Conservation (phyloP, 2,329 filamentous ascomycete species). For the Fusarium keratoplasticum region DNA sequence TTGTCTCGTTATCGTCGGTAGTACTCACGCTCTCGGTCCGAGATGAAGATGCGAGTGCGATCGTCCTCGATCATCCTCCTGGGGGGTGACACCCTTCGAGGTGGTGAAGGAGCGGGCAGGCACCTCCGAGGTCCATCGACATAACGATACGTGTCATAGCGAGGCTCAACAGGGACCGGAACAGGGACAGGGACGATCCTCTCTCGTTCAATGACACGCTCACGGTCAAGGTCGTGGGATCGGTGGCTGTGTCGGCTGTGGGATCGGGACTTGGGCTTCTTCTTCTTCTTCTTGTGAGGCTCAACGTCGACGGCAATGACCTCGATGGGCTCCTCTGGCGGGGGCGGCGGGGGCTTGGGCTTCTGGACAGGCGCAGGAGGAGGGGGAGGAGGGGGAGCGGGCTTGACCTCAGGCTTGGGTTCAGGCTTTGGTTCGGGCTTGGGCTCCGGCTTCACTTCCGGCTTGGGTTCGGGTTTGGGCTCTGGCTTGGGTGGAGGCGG, state of each 20-base stretch:
- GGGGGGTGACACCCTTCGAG: conserved; percentile 43
- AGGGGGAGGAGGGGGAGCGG: conserved; percentile 31
- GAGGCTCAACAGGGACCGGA: conserved; percentile 52
- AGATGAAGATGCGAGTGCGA: conserved; percentile 46
- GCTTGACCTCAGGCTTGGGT: conserved; percentile 23
- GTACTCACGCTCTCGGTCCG: conserved; percentile 51
- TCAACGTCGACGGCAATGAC: conserved; percentile 55
- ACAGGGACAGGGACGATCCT: conserved; percentile 59
- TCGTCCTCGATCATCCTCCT: conserved; percentile 49
- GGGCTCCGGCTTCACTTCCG: background rate
- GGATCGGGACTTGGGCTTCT: conserved; percentile 46
- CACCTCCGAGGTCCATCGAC: conserved; percentile 60
- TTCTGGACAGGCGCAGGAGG: conserved; percentile 40
- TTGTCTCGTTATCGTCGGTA: conserved; percentile 28
- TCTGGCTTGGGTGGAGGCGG: conserved; percentile 37
- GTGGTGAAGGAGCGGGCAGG: conserved; percentile 45
- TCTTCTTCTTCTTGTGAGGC: conserved; percentile 44
- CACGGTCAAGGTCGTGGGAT: conserved; percentile 51
- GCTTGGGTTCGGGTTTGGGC: background rate
- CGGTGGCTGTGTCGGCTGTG: conserved; percentile 47
- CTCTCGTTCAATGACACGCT: conserved; percentile 66
- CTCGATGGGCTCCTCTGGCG: conserved; percentile 50
- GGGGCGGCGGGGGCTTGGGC: conserved; percentile 40
- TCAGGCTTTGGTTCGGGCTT: conserved; percentile 15
- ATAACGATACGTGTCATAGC: conserved; percentile 64